Evolutionary conservation across 192 early-diverging fungal species (phyloP).

Genomic region (Pilobolus umbonatus): DNA sequence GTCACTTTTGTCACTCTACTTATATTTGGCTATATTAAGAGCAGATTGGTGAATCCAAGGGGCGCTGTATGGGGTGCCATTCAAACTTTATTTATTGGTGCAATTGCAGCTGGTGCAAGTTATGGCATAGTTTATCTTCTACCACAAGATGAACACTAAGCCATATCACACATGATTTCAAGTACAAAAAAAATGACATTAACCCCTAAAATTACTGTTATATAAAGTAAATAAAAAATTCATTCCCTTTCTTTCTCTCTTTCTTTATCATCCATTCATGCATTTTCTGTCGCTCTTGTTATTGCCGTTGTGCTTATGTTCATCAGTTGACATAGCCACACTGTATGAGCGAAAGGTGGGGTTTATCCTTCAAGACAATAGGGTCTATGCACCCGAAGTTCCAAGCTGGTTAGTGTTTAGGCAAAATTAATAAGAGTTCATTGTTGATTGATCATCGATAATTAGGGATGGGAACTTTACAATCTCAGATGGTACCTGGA

Average conservation of each 20-base stretch:
- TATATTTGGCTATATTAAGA: slow-evolving; percentile 59
- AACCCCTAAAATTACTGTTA: too few species aligned
- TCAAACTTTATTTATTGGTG: slow-evolving; percentile 45
- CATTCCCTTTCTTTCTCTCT: neutral
- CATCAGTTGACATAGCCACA: neutral
- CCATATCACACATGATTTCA: too few species aligned
- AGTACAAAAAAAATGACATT: too few species aligned
- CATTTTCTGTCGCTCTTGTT: neutral
- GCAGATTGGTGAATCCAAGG: slow-evolving; percentile 39
- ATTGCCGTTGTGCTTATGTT: neutral
- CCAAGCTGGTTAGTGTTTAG: neutral
- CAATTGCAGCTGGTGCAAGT: slow-evolving; percentile 39
- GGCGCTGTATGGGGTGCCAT: slow-evolving; percentile 35
- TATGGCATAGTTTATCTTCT: slow-evolving; percentile 28
- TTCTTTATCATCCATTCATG: neutral
- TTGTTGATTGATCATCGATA: neutral
- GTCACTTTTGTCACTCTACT: slow-evolving; percentile 49
- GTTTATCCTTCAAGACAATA: neutral
- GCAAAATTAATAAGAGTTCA: neutral
- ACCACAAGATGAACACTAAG: neutral
- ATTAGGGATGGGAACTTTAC: neutral
- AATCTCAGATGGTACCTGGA: slow-evolving; percentile 12
- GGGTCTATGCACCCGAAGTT: neutral
- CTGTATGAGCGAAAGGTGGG: neutral
- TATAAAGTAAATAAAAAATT: too few species aligned